Evolutionary conservation across 805 yeast species (phyloP), one percentile per base, ranked within the genome.

Genomic region (Kregervanrija fluxuum): DNA sequence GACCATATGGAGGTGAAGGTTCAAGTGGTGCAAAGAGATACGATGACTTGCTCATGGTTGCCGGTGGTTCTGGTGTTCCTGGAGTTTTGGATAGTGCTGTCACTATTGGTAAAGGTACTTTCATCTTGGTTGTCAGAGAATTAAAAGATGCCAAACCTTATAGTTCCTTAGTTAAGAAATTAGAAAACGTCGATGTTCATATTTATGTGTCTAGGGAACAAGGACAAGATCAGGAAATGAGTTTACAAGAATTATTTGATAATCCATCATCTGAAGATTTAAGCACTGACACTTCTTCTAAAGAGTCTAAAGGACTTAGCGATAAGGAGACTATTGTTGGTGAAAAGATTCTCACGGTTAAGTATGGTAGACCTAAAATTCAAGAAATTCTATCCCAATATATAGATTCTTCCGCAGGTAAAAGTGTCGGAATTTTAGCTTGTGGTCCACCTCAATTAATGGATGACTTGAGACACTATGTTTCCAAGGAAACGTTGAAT

Each of bases 381-480:
- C 51, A 54, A 5, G 57, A 47, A 3, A 22, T 72, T 9, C 54
- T 74, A 5, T 45, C 48, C 11, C 37, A 52, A 11, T 73, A 70
- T 36, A 59, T 68, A n/a, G 45, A 45, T 3, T 57, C 59, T 17
- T 50, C 67, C 17, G 46, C 50, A 8, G 68, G 70, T 74, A 44
- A 49, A 2, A 54, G 73, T 10, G 53, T 67, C 38, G 77, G 70
- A 5, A 52, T 74, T 45, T 62, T 63, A 28, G 58, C 70, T 5
- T 74, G 79, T 65, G 77, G 74, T 37, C 77, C 73, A 50, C 65
- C 67, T n/a, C 42, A 59, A 10, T 64, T 73, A 65, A 47, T 45
- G 45, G 50, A 45, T 15, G 15, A 15, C 3, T 15, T 46, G 5
- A 43, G 47, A 36, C 37, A 43, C 17, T 10, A 35, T 8, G 16